Evolutionary conservation across 2,329 filamentous ascomycete species (phyloP).

Genomic region (Diplodia mutila): DNA sequence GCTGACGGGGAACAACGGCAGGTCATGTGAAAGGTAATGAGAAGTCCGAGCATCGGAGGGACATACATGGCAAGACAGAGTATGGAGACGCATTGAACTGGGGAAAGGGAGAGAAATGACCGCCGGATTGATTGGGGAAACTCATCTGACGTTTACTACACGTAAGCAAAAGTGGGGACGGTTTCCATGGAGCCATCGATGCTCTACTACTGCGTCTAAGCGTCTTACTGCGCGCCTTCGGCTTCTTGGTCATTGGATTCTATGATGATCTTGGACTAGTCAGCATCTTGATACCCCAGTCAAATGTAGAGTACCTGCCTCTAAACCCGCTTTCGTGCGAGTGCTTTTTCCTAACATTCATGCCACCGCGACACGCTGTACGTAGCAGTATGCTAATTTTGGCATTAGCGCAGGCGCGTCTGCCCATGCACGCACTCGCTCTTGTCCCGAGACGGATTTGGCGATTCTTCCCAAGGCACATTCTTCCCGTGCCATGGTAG

Average conservation of each 20-base stretch:
- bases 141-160: not conserved
- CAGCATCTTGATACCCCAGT: constrained; percentile 1
- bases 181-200: not conserved
- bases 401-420: too few relatives aligned
- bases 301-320: not conserved
- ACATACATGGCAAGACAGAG: not conserved
- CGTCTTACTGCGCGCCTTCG: not conserved
- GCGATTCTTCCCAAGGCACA: not conserved
- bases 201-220: not conserved
- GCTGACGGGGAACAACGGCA: not conserved
- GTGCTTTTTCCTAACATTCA: not conserved
- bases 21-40: constrained; percentile 1
- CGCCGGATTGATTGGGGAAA: not conserved
- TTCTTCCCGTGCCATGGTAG: too few relatives aligned
- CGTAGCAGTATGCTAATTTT: too few relatives aligned
- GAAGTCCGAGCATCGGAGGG: not conserved
- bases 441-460: not conserved
- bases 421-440: not conserved
- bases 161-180: not conserved
- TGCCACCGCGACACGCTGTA: too few relatives aligned
- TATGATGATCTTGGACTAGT: not conserved
- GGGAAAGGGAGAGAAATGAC: not conserved
- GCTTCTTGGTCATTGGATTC: not conserved
- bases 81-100: not conserved
- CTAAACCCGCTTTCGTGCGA: not conserved